These are phyloP conservation scores for Massarina eburnea DNA, from an alignment of 2,329 filamentous ascomycete genomes.

Conservation along the genomic window DNA sequence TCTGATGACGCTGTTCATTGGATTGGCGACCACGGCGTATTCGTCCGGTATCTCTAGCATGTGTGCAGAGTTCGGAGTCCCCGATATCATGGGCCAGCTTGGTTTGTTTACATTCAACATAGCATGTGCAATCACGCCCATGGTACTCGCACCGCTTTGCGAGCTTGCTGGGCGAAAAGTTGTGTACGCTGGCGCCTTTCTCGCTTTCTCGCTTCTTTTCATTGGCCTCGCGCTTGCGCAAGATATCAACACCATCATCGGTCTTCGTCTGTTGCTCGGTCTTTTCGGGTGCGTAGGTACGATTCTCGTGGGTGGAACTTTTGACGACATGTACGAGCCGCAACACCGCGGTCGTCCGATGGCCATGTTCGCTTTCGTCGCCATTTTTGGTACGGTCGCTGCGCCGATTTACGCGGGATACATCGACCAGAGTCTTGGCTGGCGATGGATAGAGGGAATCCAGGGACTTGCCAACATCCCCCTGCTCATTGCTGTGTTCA, in stretches of 20 bases:
- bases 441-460: conserved; percentile 58
- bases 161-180: conserved; percentile 29
- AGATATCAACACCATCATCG: conserved; percentile 27
- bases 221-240: conserved; percentile 28
- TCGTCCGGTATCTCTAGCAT: conserved; percentile 30
- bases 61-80: conserved; percentile 28
- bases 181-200: conserved; percentile 25
- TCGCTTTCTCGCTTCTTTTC: conserved; percentile 30
- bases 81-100: conserved; percentile 24
- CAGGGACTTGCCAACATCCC: conserved; percentile 56
- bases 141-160: conserved; percentile 29
- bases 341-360: conserved; percentile 29
- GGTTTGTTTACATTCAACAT: conserved; percentile 32
- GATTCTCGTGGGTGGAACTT: conserved; percentile 29
- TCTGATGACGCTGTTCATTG: conserved; percentile 31
- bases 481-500: conserved; percentile 47
- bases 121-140: conserved; percentile 27
- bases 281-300: conserved; percentile 32
- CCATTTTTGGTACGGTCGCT: conserved; percentile 50
- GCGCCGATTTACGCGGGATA: conserved; percentile 58
- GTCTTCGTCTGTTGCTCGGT: conserved; percentile 28
- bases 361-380: conserved; percentile 32
- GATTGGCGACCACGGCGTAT: conserved; percentile 29
- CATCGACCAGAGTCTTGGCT: conserved; percentile 56
- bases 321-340: conserved; percentile 32